Conservation (phyloP, 169 alveolate species). For the Plasmodium reichenowi region DNA sequence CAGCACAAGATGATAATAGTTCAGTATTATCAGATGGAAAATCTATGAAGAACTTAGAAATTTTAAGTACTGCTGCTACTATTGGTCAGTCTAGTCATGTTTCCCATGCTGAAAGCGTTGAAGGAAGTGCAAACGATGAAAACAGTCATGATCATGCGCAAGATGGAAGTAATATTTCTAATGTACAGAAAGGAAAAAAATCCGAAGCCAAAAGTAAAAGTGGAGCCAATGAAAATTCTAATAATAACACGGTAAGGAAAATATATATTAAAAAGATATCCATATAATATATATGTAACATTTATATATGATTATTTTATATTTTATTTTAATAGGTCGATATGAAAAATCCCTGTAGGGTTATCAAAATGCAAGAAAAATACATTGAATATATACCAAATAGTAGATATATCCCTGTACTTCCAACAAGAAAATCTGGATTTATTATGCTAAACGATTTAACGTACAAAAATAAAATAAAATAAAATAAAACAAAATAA, state of each 20-base stretch:
- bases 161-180: slow-evolving; percentile 77
- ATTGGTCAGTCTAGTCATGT: slow-evolving; percentile 86
- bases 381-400: slow-evolving; percentile 83
- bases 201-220: slow-evolving; percentile 77
- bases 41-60: slow-evolving; percentile 80
- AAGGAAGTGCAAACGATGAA: slow-evolving; percentile 75
- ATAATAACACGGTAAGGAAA: slow-evolving; percentile 45
- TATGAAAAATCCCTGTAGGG: slow-evolving; percentile 93
- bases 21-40: slow-evolving; percentile 84
- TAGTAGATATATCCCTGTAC: slow-evolving; percentile 91
- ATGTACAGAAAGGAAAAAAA: slow-evolving; percentile 75
- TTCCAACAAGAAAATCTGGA: slow-evolving; percentile 89
- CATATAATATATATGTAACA: not conserved
- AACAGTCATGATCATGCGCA: slow-evolving; percentile 77
- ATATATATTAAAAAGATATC: not conserved
- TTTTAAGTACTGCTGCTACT: slow-evolving; percentile 86
- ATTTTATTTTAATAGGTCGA: slow-evolving; percentile 55
- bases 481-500: not conserved
- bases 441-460: slow-evolving; percentile 89
- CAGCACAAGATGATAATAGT: slow-evolving; percentile 79
- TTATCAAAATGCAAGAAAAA: slow-evolving; percentile 91
- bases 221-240: slow-evolving; percentile 77
- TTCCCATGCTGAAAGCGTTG: slow-evolving; percentile 80
- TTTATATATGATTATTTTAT: slow-evolving; percentile 78
- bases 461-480: slow-evolving; percentile 17